Percentiles rank a stretch among this genome's conserved stretches.
Conservation (phyloP, 306 rosid genomes). For the Aeschynomene evenia region DNA sequence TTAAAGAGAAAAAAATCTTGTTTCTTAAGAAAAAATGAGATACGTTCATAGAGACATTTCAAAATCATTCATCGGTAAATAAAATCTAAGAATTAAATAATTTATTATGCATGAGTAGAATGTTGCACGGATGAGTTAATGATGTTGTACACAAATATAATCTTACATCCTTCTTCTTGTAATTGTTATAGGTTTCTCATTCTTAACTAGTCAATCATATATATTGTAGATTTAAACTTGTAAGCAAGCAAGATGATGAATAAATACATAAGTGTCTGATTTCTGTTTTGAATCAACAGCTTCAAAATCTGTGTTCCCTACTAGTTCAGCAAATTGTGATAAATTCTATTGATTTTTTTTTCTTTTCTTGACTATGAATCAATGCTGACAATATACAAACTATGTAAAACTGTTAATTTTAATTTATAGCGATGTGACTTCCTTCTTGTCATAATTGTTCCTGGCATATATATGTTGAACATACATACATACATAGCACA, state of each 20-base stretch:
- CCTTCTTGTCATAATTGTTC: constrained; percentile 17
- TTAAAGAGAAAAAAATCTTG: too few species aligned
- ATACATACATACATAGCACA: not conserved
- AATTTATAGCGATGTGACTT: constrained; percentile 12
- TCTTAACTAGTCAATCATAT: not conserved
- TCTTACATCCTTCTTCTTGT: not conserved
- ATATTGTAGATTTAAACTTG: not conserved
- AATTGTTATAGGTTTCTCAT: not conserved
- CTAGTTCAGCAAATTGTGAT: constrained; percentile 3
- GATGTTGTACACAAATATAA: too few species aligned
- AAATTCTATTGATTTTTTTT: not conserved
- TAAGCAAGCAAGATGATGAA: not conserved
- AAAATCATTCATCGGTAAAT: too few species aligned
- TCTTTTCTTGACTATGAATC: constrained; percentile 11
- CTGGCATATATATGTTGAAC: not conserved
- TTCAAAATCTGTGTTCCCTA: constrained; percentile 11
- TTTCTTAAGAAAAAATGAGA: too few species aligned
- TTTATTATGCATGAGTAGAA: too few species aligned
- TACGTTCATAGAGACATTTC: too few species aligned
- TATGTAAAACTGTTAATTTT: constrained; percentile 8
- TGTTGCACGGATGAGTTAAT: too few species aligned
- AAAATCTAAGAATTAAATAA: too few species aligned
- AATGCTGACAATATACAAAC: constrained; percentile 21
- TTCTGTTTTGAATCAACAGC: constrained; percentile 18
- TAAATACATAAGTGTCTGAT: constrained; percentile 15